These are phyloP conservation scores for Phytophthora macrochlamydospora DNA, from an alignment of 352 stramenopile genomes.

Conservation along the genomic window DNA sequence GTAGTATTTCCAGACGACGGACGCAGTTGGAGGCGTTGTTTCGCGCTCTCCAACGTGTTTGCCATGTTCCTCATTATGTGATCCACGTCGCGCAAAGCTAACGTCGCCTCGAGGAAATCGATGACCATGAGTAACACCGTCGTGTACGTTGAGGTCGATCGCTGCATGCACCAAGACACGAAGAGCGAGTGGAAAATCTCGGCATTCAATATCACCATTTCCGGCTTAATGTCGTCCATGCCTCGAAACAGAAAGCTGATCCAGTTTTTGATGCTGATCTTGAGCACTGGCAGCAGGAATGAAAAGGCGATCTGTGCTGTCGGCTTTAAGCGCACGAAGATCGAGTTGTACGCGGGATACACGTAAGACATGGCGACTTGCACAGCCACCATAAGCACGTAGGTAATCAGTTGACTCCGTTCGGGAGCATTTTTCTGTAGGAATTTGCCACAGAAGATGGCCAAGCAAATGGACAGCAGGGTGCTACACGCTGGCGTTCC, in stretches of 20 bases:
- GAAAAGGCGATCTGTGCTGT: conserved; percentile 15
- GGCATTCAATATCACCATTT: conserved; percentile 33
- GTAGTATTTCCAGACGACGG: background rate
- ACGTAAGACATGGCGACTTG: conserved; percentile 27
- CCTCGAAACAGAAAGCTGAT: conserved; percentile 21
- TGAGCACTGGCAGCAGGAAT: conserved; percentile 24
- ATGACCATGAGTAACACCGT: conserved; percentile 27
- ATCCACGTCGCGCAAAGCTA: conserved; percentile 13
- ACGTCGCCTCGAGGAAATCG: conserved; percentile 17
- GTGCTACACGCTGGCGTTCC: conserved; percentile 6
- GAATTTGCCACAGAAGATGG: conserved; percentile 11
- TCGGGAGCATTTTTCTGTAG: conserved; percentile 10
- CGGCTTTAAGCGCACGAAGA: conserved; percentile 15
- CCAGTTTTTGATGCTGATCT: conserved; percentile 26
- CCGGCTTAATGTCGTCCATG: conserved; percentile 31
- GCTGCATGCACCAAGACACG: conserved; percentile 33
- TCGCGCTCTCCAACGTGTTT: background rate
- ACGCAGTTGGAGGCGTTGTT: background rate
- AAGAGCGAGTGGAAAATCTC: conserved; percentile 35
- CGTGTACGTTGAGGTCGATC: conserved; percentile 17
- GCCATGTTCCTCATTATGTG: conserved; percentile 5
- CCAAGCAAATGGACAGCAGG: conserved; percentile 9
- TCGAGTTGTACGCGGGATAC: conserved; percentile 30
- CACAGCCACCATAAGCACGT: conserved; percentile 16
- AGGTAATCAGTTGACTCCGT: conserved; percentile 9